A percentile compares a stretch with the other conserved stretches of the same genome.
phyloP scores from a whole-genome alignment of 148 eudicot genomes.

The Dianthus caryophyllus region DNA sequence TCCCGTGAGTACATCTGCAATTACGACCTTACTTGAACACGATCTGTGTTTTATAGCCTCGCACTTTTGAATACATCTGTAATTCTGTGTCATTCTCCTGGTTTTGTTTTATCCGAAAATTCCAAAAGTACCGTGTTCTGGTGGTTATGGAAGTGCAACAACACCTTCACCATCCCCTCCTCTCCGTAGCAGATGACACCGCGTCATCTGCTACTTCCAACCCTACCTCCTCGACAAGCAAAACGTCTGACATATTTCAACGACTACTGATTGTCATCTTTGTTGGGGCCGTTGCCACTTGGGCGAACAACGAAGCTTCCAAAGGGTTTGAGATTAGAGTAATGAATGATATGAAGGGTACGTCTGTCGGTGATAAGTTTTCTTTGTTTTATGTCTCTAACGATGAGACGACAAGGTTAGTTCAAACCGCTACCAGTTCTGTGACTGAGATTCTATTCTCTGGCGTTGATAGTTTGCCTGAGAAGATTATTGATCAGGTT shows the following conservation, averaged over 20 bases:
- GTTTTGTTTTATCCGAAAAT: not conserved
- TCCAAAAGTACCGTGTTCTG: not conserved
- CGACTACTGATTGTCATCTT: constrained; percentile 32
- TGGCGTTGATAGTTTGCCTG: constrained; percentile 11
- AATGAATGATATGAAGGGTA: constrained; percentile 32
- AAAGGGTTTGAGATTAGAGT: constrained; percentile 47
- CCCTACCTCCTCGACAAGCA: not conserved
- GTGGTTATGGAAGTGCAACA: constrained; percentile 31
- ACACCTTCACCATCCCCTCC: constrained; percentile 38
- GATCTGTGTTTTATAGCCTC: no score
- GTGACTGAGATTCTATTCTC: constrained; percentile 42
- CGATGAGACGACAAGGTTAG: constrained; percentile 44
- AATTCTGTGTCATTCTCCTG: not conserved
- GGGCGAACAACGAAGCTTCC: constrained; percentile 67
- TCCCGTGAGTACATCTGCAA: not conserved
- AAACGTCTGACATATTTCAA: constrained; percentile 20
- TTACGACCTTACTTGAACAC: no score
- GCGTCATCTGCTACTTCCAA: constrained; percentile 19
- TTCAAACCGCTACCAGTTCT: constrained; percentile 33
- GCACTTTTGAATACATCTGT: not conserved
- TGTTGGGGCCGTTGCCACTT: constrained; percentile 39
- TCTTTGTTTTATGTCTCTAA: constrained; percentile 48
- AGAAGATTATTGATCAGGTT: constrained; percentile 39
- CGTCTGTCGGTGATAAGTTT: constrained; percentile 33
- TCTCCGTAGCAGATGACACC: constrained; percentile 22